These are phyloP conservation scores for Coemansia sp. DNA, from an alignment of 371 early-diverging fungal genomes.

Conservation along the genomic window DNA sequence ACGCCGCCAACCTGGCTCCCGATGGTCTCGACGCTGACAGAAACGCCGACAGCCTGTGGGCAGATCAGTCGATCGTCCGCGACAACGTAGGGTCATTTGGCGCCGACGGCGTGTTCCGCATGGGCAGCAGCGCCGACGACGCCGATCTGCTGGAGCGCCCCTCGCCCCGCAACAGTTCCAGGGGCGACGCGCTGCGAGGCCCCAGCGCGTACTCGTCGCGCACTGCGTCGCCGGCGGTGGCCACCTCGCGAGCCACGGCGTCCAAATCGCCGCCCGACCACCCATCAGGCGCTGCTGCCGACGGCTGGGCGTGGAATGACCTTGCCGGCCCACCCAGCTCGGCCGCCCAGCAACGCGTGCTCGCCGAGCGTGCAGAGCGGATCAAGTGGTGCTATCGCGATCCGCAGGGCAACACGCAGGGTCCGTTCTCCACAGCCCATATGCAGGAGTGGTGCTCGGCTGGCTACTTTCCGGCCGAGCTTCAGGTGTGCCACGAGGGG, in stretches of 20 bases:
- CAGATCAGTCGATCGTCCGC: constrained; percentile 48
- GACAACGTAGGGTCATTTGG: constrained; percentile 62
- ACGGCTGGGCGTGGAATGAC: constrained; percentile 20
- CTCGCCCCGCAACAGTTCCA: constrained; percentile 1
- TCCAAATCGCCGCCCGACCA: constrained; percentile 3
- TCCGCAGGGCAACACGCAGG: constrained; percentile 74
- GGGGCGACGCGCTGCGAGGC: background rate
- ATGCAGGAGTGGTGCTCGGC: constrained; percentile 88
- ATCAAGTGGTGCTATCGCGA: constrained; percentile 79
- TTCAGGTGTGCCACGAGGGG: constrained; percentile 74
- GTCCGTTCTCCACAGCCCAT: constrained; percentile 75
- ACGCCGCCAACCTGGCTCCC: background rate
- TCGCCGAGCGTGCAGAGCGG: constrained; percentile 52
- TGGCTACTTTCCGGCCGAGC: constrained; percentile 72
- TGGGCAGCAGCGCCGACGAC: constrained; percentile 54
- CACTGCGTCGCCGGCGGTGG: constrained; percentile 6
- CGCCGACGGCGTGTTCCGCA: constrained; percentile 67
- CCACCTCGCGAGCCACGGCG: background rate
- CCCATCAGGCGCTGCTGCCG: constrained; percentile 3
- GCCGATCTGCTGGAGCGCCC: constrained; percentile 32
- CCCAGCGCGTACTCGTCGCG: constrained; percentile 26
- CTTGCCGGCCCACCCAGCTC: constrained; percentile 6
- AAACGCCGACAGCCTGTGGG: constrained; percentile 34
- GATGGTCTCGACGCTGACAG: constrained; percentile 17
- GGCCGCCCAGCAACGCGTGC: constrained; percentile 16